Percentiles rank a stretch among this genome's conserved stretches.
Conservation (phyloP, 148 eudicot species). For the Camellia lanceoleosa region DNA sequence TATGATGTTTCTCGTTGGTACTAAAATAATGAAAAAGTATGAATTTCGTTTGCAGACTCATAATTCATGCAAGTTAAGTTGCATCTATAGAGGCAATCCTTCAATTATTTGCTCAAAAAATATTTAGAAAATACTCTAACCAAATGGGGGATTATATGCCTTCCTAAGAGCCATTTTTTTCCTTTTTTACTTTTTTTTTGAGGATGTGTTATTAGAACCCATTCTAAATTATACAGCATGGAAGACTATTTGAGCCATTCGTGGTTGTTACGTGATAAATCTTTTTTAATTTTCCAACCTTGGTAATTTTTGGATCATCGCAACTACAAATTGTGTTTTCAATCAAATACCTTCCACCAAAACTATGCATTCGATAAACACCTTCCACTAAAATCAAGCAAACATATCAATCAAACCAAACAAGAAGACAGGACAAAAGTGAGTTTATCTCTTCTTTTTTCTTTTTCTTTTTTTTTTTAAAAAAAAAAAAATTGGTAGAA, state of each 20-base stretch:
- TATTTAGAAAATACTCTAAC: too few species aligned
- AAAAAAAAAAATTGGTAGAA: too few species aligned
- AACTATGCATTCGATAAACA: neutral
- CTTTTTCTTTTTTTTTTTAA: too few species aligned
- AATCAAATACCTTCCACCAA: neutral
- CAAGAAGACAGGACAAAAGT: neutral
- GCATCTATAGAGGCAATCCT: too few species aligned
- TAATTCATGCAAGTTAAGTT: neutral
- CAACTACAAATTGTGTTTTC: too few species aligned
- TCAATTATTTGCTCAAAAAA: neutral
- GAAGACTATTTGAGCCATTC: too few species aligned
- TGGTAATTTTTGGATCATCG: too few species aligned
- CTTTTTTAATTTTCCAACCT: neutral
- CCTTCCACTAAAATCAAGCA: neutral
- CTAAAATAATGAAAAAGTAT: neutral
- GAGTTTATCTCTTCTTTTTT: too few species aligned
- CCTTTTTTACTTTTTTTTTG: neutral
- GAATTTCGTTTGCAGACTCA: neutral
- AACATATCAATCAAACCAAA: too few species aligned
- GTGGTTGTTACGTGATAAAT: neutral
- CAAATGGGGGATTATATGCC: too few species aligned
- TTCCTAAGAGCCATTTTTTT: neutral
- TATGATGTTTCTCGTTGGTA: neutral
- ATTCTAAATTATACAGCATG: too few species aligned
- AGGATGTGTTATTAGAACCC: neutral